Evolutionary conservation across 495 filamentous ascomycete species (phyloP), one percentile per base, ranked within the genome.

Genomic region (Neurospora sublineolata): DNA sequence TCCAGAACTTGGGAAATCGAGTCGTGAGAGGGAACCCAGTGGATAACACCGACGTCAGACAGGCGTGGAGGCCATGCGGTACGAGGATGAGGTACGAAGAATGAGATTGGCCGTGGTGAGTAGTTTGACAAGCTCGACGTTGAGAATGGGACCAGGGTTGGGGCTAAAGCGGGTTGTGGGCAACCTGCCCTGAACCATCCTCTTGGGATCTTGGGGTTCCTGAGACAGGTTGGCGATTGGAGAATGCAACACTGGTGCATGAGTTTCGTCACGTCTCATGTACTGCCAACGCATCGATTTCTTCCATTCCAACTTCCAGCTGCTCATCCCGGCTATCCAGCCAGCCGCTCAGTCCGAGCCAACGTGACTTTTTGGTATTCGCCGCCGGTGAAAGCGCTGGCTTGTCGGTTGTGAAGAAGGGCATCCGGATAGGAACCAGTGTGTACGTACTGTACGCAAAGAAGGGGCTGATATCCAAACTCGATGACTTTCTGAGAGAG

Each of bases 191-290:
- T 33, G 76, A 78, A 75, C 79, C 78, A 71, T 70, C 78, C 73
- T 77, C 73, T 77, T 74, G 79, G 79, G 74, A 75, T 76, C 44
- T 71, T 30, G 72, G 58, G 77, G 70, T 71, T 37, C 71, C 71
- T 71, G 73, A 73, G 69, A 70, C 71, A 68, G 70, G 70, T 37
- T 64, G 40, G 68, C 73, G 74, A 80, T 80, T 80, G 78, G 79
- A 33, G 44, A 38, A 52, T 46, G 70, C 40, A 58, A 68, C 68
- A 44, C 16, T 69, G 39, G 40, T 67, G 37, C 36, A 41, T 27
- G 30, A 23, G 75, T 78, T 77, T 77, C 77, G 73, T 79, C 75
- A 76, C 72, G 74, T 73, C 67, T 76, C 71, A 76, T 78, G 77
- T 77, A 76, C 72, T 78, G 79, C 78, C 79, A 80, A 71, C 72